phyloP scores from a whole-genome alignment of 257 asterid species.

The Nemophila menziesii region DNA sequence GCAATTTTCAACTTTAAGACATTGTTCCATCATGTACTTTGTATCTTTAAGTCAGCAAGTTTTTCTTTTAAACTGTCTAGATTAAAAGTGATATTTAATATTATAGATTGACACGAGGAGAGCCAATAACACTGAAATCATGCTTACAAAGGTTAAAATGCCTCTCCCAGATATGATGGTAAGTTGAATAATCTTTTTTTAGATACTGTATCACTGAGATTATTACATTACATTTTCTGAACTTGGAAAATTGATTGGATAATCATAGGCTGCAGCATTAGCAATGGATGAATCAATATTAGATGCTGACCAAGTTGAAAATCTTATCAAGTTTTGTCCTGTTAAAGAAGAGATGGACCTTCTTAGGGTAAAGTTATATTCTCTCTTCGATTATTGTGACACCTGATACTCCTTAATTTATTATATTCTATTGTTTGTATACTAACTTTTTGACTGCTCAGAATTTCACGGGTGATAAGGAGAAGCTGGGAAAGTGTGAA shows the following conservation, averaged over 20 bases:
- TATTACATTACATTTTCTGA: background rate
- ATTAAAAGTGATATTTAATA: background rate
- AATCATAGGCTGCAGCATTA: slow-evolving; percentile 82
- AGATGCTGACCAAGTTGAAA: slow-evolving; percentile 99
- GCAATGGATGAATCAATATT: slow-evolving; percentile 92
- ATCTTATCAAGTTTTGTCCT: slow-evolving; percentile 91
- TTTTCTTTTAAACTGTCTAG: background rate
- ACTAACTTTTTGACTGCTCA: slow-evolving; percentile 13
- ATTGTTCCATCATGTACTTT: background rate
- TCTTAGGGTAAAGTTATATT: slow-evolving; percentile 54
- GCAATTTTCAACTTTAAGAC: slow-evolving; percentile 3
- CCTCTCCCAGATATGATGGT: slow-evolving; percentile 99
- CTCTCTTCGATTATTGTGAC: background rate
- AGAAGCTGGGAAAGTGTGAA: slow-evolving; percentile 88
- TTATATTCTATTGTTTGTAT: background rate
- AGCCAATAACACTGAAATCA: slow-evolving; percentile 96
- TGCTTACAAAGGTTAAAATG: slow-evolving; percentile 99
- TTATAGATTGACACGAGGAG: slow-evolving; percentile 83
- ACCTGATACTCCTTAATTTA: background rate
- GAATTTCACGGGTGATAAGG: slow-evolving; percentile 85
- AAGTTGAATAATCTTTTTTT: slow-evolving; percentile 18
- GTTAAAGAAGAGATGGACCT: slow-evolving; percentile 98
- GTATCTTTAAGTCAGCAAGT: background rate
- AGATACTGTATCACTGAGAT: background rate
- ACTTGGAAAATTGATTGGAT: background rate